Base-by-base conservation (phyloP, 148 eudicot genomes). In the Rhododendron ferrugineum region DNA sequence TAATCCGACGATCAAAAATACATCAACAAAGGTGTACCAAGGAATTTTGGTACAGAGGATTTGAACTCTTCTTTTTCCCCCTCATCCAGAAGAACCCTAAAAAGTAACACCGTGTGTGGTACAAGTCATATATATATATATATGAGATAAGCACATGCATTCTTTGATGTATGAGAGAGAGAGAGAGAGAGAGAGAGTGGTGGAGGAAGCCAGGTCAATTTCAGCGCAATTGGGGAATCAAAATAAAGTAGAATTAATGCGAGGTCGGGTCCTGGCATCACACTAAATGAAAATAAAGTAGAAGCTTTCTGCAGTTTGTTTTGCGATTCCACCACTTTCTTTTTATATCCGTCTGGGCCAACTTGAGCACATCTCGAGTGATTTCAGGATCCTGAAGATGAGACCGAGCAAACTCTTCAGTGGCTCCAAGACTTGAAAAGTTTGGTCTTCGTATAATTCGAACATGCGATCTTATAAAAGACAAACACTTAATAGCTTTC, bases 371-470 rank as follows among this genome's bases (percentile, higher is more conserved):
- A 56, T 5, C 0, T 56, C 8, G 9, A 5, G 0, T 1, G 0
- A 56, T 56, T 18, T 6, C 5, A n/a, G 1, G 11, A 5, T 20
- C 2, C 6, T 58, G 2, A 58, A 58, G n/a, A 0, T 20, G n/a
- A 58, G 64, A 58, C 3, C 0, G 0, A 0, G 4, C 14, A 13
- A 11, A 50, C 10, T 0, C 14, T 50, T 50, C 16, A 2, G 15
- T 13, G 4, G 16, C 2, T 46, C 54, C 0, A 13, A 50, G 2
- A 2, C 0, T 46, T 1, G 11, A 9, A 46, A 56, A 52, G 6
- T 56, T 56, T 18, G 0, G 6, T 0, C 1, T 18, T 18, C 1
- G 0, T 18, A 0, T 16, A 0, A 56, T 56, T 18, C 1, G 0
- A 56, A 56, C 1, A 16, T 56, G 6, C 62, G 3, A 56, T 13